Conservation (phyloP, 495 filamentous ascomycete species). For the Xylaria telfairii region DNA sequence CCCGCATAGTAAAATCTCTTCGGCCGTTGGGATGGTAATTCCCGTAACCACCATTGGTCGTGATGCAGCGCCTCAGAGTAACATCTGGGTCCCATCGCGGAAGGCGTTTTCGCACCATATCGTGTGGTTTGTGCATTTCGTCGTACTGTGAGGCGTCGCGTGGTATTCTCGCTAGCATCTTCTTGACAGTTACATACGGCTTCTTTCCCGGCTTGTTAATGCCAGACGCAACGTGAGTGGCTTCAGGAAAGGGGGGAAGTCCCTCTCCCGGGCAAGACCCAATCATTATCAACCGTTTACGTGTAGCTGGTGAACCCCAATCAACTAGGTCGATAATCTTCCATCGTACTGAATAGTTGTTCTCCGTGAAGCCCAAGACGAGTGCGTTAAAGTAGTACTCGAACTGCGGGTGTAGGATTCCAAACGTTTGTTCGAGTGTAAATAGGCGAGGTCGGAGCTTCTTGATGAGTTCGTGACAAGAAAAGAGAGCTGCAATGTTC, state of each 20-base stretch:
- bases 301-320: constrained; percentile 51
- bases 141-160: constrained; percentile 45
- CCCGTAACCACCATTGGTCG: constrained; percentile 67
- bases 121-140: constrained; percentile 46
- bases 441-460: constrained; percentile 70
- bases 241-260: constrained; percentile 70
- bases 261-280: constrained; percentile 79
- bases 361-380: constrained; percentile 66
- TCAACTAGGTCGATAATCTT: constrained; percentile 53
- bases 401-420: constrained; percentile 58
- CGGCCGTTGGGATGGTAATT: constrained; percentile 73
- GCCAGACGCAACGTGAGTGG: constrained; percentile 64
- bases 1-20: constrained; percentile 71
- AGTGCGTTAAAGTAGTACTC: constrained; percentile 63
- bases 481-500: constrained; percentile 75
- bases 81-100: constrained; percentile 51
- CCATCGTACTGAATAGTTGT: constrained; percentile 72
- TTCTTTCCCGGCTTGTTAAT: constrained; percentile 50
- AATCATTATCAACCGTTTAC: constrained; percentile 72
- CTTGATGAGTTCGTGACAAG: constrained; percentile 63
- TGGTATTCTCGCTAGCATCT: constrained; percentile 46
- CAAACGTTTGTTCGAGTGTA: constrained; percentile 86
- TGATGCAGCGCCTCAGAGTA: constrained; percentile 67
- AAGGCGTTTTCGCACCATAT: constrained; percentile 29
- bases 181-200: constrained; percentile 38